Evolutionary conservation across 257 asterid genomes (phyloP).

Genomic region (Echium plantagineum): DNA sequence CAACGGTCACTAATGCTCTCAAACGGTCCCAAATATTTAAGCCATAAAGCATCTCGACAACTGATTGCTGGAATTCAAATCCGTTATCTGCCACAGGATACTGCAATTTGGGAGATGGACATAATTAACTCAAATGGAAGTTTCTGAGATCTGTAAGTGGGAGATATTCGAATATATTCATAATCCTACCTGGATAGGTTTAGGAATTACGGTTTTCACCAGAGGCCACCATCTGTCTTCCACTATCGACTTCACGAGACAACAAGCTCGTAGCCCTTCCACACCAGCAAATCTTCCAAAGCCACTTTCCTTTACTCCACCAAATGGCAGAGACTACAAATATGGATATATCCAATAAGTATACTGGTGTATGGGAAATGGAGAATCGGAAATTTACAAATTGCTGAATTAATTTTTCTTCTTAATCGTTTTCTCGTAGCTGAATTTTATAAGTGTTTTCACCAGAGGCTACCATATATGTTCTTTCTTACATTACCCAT

Average conservation of each 20-base stretch:
- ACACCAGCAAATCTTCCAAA: conserved; percentile 95
- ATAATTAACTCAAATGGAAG: conserved; percentile 9
- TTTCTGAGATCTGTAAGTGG: neutral
- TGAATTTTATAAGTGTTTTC: too few relatives aligned
- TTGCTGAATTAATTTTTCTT: neutral
- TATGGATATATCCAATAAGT: neutral
- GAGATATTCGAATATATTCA: neutral
- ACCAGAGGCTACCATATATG: too few relatives aligned
- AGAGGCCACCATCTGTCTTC: conserved; percentile 99
- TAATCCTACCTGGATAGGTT: conserved; percentile 73
- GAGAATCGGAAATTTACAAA: neutral
- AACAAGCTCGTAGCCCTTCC: conserved; percentile 95
- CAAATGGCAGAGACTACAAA: conserved; percentile 89
- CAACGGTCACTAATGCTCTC: conserved; percentile 60
- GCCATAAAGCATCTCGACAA: conserved; percentile 76
- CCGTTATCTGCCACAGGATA: conserved; percentile 79
- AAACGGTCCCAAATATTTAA: conserved; percentile 63
- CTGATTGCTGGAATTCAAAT: conserved; percentile 67
- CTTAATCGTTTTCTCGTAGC: too few relatives aligned
- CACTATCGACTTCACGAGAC: conserved; percentile 81
- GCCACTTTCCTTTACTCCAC: conserved; percentile 95
- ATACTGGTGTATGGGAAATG: neutral
- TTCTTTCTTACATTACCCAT: neutral
- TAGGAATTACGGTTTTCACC: conserved; percentile 83
- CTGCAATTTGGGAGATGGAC: conserved; percentile 23